Evolutionary conservation across 164 flowering plant species (phyloP), one percentile per base, ranked within the genome.

Genomic region (Hamamelis virginiana): DNA sequence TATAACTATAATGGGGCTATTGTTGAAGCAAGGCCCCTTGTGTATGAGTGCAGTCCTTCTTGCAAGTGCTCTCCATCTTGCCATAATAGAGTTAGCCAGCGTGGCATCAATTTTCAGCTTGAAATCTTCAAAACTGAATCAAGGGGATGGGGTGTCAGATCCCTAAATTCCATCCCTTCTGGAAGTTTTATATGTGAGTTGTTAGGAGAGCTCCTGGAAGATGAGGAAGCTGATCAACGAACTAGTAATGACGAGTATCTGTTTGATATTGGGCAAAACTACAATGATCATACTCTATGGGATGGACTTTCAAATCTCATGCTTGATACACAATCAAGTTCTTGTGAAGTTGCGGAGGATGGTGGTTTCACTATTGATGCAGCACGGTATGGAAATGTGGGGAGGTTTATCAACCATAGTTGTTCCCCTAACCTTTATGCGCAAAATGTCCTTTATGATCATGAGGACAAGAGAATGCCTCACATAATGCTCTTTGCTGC

Each of bases 181-280:
- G 98, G 98, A 75, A 87, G 91, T 66, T 94, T 94, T 62, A 80
- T 94, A 56, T 94, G 98, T 47, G 97, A 94, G 78, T 94, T 91
- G 68, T 74, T 77, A 0, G 98, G 98, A 50, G 96, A 91, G 83
- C 82, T 94, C 41, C 87, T 94, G 25, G 77, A 84, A 8, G 96
- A 91, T 14, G 89, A 76, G 67, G 96, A 91, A 77, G 98, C 97
- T 21, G 97, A 94, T 44, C 64, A 80, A 64, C 83, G 93, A 75
- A 81, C 83, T 14, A 78, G 84, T 6, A 86, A 77, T 59, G 97
- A 91, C 62, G 98, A 91, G 72, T 94, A 91, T 78, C 69, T 91
- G 59, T 94, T 94, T 73, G 97, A 91, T 74, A 87, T 94, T 70
- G 97, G 94, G 53, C 83, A 78, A 33, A 85, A 85, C 74, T 81